A percentile compares a stretch with the other conserved stretches of the same genome.
These are phyloP conservation scores for Calonectria pteridis DNA, from an alignment of 2,329 filamentous ascomycete genomes.

Conservation along the genomic window DNA sequence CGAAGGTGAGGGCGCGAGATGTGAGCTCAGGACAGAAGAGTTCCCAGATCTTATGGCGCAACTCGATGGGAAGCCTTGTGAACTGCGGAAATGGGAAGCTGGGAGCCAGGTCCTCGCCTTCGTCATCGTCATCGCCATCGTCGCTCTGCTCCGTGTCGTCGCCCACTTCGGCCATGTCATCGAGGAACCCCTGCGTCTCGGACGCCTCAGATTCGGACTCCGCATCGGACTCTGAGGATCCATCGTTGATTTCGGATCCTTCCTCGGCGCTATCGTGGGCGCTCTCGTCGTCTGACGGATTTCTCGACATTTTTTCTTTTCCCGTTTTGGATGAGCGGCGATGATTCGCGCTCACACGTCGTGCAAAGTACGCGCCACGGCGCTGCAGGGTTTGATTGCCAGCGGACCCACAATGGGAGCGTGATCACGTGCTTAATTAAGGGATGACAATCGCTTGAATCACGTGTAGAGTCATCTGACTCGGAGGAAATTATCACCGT, in stretches of 20 bases:
- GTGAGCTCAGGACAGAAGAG: slow-evolving; percentile 48
- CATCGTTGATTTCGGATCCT: slow-evolving; percentile 4
- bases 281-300: slow-evolving; percentile 7
- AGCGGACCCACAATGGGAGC: slow-evolving; percentile 6
- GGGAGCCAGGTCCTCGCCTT: background rate
- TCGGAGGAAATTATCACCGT: background rate
- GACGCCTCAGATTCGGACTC: slow-evolving; percentile 35
- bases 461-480: slow-evolving; percentile 12
- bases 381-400: slow-evolving; percentile 1
- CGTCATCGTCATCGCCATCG: background rate
- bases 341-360: slow-evolving; percentile 12
- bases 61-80: slow-evolving; percentile 45
- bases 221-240: background rate
- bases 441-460: background rate
- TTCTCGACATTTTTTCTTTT: slow-evolving; percentile 14
- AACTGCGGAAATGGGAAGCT: slow-evolving; percentile 44
- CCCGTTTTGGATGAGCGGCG: background rate
- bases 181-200: slow-evolving; percentile 39
- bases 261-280: background rate
- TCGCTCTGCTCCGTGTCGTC: slow-evolving; percentile 38
- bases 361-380: background rate
- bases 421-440: slow-evolving; percentile 17
- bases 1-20: slow-evolving; percentile 44
- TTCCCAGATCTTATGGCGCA: slow-evolving; percentile 49
- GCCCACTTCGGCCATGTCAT: slow-evolving; percentile 41